Evolutionary conservation across 1,139 yeast species (phyloP).

Genomic region (Casaregolazyma lundiana): DNA sequence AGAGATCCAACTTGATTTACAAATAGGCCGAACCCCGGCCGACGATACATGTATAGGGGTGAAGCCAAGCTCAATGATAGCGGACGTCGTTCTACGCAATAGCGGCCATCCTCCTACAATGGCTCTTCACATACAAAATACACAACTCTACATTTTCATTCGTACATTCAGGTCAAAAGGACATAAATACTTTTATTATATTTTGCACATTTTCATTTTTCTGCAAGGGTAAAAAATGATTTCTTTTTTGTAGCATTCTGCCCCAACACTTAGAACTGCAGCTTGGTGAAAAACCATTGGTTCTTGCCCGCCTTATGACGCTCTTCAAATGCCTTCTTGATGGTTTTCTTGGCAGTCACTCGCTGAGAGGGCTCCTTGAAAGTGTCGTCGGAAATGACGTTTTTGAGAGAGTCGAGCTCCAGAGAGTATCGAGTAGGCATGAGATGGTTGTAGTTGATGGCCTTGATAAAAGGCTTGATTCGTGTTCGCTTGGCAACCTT

Average conservation of each 20-base stretch:
- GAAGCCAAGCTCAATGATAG: too few relatives aligned
- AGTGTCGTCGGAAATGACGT: slow-evolving; percentile 87
- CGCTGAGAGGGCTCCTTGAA: slow-evolving; percentile 98
- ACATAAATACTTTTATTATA: slow-evolving; percentile 11
- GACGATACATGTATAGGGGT: too few relatives aligned
- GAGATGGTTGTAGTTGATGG: slow-evolving; percentile 99
- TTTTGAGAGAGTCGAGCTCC: slow-evolving; percentile 93
- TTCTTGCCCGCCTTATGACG: slow-evolving; percentile 99
- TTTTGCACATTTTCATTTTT: slow-evolving; percentile 7
- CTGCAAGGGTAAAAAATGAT: not conserved
- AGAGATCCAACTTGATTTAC: too few relatives aligned
- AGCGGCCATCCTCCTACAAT: too few relatives aligned
- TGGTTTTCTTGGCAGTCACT: slow-evolving; percentile 98
- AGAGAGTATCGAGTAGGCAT: slow-evolving; percentile 99
- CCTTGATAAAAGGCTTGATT: slow-evolving; percentile 99
- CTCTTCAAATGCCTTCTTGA: slow-evolving; percentile 99
- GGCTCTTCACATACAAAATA: too few relatives aligned
- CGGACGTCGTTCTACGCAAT: too few relatives aligned
- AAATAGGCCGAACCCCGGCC: too few relatives aligned
- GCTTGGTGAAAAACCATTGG: slow-evolving; percentile 99
- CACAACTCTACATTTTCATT: too few relatives aligned
- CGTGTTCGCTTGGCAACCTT: slow-evolving; percentile 95
- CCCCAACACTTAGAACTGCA: slow-evolving; percentile 68
- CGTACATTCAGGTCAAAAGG: slow-evolving; percentile 1
- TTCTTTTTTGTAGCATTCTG: slow-evolving; percentile 5